Percentiles rank a stretch among this genome's conserved stretches.
These are phyloP conservation scores for Xylariaceae sp. DNA, from an alignment of 2,329 filamentous ascomycete species.

Conservation along the genomic window DNA sequence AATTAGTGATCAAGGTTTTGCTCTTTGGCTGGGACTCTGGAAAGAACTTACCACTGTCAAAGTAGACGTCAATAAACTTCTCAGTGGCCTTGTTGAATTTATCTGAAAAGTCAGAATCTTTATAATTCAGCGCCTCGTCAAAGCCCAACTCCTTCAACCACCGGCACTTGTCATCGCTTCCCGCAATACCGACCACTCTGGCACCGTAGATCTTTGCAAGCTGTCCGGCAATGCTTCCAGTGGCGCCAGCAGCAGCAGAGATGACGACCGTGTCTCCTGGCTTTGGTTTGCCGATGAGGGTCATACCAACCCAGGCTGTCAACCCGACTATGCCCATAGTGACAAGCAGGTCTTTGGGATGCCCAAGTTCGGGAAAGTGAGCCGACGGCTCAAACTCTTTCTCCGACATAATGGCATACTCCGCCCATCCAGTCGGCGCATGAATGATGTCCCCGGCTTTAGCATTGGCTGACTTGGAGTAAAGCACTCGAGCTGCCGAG, in stretches of 20 bases:
- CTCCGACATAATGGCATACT: background rate
- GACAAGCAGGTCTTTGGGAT: constrained; percentile 11
- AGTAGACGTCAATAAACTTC: constrained; percentile 48
- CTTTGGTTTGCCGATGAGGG: constrained; percentile 35
- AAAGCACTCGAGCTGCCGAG: background rate
- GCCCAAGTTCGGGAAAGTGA: background rate
- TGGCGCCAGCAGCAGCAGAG: constrained; percentile 45
- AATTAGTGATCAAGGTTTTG: too few relatives aligned
- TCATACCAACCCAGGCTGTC: constrained; percentile 43
- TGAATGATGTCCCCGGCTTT: background rate
- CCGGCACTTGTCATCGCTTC: constrained; percentile 47
- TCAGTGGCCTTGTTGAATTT: constrained; percentile 44
- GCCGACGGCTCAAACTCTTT: background rate
- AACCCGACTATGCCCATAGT: constrained; percentile 32
- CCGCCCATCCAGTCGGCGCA: background rate
- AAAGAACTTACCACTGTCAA: constrained; percentile 37
- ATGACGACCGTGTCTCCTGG: constrained; percentile 41
- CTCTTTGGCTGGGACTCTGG: background rate
- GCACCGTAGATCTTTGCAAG: constrained; percentile 46
- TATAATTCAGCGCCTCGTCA: constrained; percentile 54
- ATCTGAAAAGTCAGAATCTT: constrained; percentile 41
- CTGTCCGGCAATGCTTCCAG: constrained; percentile 47
- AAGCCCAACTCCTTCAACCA: constrained; percentile 48
- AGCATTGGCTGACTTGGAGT: background rate
- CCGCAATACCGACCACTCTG: constrained; percentile 49